Conservation (phyloP, 768 basidiomycete genomes). For the Suillus tomentosus region DNA sequence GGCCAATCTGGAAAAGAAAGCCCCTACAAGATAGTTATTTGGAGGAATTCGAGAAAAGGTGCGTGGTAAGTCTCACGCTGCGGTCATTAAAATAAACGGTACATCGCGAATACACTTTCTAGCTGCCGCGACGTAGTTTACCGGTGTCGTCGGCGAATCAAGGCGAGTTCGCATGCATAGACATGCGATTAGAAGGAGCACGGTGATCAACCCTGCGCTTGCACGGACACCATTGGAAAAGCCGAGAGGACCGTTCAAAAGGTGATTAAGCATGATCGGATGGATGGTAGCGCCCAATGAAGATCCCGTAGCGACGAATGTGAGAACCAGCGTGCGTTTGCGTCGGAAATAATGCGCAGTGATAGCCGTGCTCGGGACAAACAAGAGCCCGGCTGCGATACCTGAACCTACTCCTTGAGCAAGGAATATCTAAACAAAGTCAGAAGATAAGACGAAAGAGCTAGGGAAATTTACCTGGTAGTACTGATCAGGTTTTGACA, state of each 20-base stretch:
- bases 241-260: constrained; percentile 22
- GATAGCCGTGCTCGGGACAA: constrained; percentile 46
- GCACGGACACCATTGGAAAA: constrained; percentile 53
- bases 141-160: constrained; percentile 28
- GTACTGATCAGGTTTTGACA: constrained; percentile 41
- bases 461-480: constrained; percentile 40
- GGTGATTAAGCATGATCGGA: constrained; percentile 35
- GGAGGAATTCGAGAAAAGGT: background rate
- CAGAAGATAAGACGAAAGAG: background rate
- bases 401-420: constrained; percentile 50
- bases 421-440: constrained; percentile 43
- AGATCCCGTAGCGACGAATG: constrained; percentile 42
- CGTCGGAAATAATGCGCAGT: constrained; percentile 47
- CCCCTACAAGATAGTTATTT: constrained; percentile 12
- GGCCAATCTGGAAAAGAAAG: constrained; percentile 35
- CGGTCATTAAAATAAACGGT: constrained; percentile 21
- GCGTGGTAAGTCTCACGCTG: constrained; percentile 21
- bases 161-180: constrained; percentile 42
- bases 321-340: constrained; percentile 46
- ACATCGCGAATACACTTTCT: constrained; percentile 19
- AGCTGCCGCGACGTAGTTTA: constrained; percentile 20
- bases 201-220: constrained; percentile 45
- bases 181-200: constrained; percentile 36
- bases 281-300: constrained; percentile 29
- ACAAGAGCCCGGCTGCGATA: constrained; percentile 47